Evolutionary conservation across 2,329 filamentous ascomycete genomes (phyloP).

Genomic region (Sarocladium kiliense): DNA sequence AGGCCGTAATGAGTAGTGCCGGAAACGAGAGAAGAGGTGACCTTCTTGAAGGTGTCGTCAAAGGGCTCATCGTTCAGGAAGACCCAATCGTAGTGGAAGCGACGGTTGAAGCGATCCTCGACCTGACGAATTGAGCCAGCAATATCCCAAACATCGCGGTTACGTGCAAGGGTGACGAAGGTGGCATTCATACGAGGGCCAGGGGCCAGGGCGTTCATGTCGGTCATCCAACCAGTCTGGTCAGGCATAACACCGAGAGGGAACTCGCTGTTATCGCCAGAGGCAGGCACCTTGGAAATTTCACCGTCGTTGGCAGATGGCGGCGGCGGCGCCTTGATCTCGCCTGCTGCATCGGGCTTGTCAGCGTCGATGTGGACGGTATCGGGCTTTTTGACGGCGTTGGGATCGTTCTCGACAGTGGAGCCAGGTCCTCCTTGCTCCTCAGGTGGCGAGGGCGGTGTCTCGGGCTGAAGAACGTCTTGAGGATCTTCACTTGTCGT

Average conservation of each 20-base stretch:
- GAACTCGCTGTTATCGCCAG: slow-evolving; percentile 28
- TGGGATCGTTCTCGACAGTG: slow-evolving; percentile 3
- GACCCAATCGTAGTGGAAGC: slow-evolving; percentile 98
- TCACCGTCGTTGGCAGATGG: not conserved
- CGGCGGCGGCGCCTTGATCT: slow-evolving; percentile 7
- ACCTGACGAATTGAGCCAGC: slow-evolving; percentile 92
- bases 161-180: slow-evolving; percentile 92
- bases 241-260: slow-evolving; percentile 48
- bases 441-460: not conserved
- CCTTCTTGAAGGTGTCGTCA: slow-evolving; percentile 86
- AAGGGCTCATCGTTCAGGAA: slow-evolving; percentile 97
- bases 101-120: slow-evolving; percentile 95
- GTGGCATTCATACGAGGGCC: slow-evolving; percentile 90
- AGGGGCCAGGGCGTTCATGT: slow-evolving; percentile 43
- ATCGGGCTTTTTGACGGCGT: not conserved
- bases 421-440: not conserved
- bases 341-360: not conserved
- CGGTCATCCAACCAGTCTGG: slow-evolving; percentile 47
- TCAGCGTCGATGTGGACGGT: slow-evolving; percentile 9
- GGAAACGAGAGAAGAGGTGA: slow-evolving; percentile 85
- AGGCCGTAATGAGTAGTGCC: slow-evolving; percentile 87
- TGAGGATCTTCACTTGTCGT: slow-evolving; percentile 1
- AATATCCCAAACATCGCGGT: slow-evolving; percentile 94
- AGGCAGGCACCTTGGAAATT: slow-evolving; percentile 18
- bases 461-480: slow-evolving; percentile 6